phyloP scores from a whole-genome alignment of 768 basidiomycete genomes.

The Macrolepiota albuminosa region DNA sequence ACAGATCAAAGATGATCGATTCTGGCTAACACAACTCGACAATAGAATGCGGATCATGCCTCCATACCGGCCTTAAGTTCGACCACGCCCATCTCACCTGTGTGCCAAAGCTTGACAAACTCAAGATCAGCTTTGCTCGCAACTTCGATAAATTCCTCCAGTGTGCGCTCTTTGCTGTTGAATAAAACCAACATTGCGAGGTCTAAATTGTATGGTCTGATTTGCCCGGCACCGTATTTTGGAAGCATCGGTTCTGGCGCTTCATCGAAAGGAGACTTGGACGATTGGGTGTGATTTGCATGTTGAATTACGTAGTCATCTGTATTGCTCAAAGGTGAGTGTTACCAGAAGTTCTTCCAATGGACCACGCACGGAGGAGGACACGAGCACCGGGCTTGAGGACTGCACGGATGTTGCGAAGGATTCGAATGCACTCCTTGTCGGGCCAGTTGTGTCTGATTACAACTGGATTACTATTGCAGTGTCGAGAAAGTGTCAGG shows the following conservation, averaged over 20 bases:
- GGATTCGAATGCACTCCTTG: neutral
- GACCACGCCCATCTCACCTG: constrained; percentile 28
- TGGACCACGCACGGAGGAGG: neutral
- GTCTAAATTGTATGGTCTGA: constrained; percentile 39
- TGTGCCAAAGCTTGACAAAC: constrained; percentile 33
- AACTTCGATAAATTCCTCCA: constrained; percentile 29
- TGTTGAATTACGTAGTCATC: neutral
- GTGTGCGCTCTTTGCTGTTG: constrained; percentile 37
- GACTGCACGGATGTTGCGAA: neutral
- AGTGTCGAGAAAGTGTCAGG: neutral
- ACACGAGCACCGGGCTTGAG: neutral
- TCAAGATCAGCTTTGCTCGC: constrained; percentile 27
- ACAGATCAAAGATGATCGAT: too few species aligned
- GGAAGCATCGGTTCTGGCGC: constrained; percentile 40
- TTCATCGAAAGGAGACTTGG: neutral
- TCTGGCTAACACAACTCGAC: too few species aligned
- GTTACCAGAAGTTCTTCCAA: neutral
- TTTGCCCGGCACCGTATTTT: constrained; percentile 40
- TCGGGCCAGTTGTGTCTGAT: neutral
- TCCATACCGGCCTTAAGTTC: constrained; percentile 17
- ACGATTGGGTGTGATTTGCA: neutral
- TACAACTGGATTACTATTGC: neutral
- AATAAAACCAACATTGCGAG: constrained; percentile 38
- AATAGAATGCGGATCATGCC: too few species aligned
- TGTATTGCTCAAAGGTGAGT: neutral